phyloP scores from a whole-genome alignment of 2,329 filamentous ascomycete genomes.

The Ophiostoma ips region DNA sequence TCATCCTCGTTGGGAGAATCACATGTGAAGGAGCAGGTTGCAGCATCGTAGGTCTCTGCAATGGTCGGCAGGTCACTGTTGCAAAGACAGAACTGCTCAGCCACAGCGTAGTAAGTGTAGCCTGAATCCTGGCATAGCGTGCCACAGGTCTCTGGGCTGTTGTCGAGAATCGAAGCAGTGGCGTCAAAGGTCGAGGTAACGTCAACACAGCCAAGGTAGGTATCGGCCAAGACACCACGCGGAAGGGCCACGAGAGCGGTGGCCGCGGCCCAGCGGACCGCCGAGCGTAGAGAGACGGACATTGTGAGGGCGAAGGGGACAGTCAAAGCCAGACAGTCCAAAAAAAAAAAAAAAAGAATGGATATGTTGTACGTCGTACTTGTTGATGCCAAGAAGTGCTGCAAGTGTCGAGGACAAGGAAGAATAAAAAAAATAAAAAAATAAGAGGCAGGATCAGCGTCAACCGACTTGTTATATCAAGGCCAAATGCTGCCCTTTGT shows the following conservation, averaged over 20 bases:
- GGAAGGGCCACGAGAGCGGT: constrained; percentile 4
- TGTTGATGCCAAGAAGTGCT: too few relatives aligned
- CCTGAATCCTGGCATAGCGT: constrained; percentile 6
- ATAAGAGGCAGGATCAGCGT: too few relatives aligned
- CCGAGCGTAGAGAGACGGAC: constrained; percentile 6
- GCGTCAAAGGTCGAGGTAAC: constrained; percentile 12
- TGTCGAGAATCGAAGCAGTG: constrained; percentile 3
- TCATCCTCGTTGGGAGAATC: constrained; percentile 7
- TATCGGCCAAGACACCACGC: constrained; percentile 4
- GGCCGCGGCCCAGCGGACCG: constrained; percentile 4
- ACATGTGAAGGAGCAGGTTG: constrained; percentile 10
- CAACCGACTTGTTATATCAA: too few relatives aligned
- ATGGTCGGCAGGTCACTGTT: constrained; percentile 7
- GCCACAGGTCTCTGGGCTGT: constrained; percentile 10
- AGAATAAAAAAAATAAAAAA: too few relatives aligned
- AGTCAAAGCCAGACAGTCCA: background rate
- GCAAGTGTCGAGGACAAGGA: background rate
- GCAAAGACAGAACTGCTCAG: constrained; percentile 13
- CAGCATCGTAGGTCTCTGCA: constrained; percentile 10
- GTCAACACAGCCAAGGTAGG: constrained; percentile 11
- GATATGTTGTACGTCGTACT: too few relatives aligned
- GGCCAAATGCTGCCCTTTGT: too few relatives aligned
- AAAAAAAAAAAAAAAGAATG: too few relatives aligned
- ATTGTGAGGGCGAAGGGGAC: constrained; percentile 1
- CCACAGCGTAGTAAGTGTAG: constrained; percentile 12